Conservation (phyloP, 208 protist species). For the Balamuthia mandrillaris region DNA sequence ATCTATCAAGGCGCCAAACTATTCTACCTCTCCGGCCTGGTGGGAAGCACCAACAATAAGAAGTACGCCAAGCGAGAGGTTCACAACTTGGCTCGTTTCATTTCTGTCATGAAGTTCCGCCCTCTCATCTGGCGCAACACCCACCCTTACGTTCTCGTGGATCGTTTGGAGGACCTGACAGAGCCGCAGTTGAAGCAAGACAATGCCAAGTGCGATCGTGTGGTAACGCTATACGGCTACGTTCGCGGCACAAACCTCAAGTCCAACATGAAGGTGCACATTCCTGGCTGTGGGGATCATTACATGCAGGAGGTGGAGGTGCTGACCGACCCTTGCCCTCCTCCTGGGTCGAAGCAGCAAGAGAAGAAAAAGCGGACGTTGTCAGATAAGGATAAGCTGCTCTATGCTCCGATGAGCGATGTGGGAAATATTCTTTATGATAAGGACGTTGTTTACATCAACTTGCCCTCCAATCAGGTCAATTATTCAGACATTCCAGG, state of each 20-base stretch:
- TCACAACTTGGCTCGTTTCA: conserved; percentile 92
- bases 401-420: conserved; percentile 97
- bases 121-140: conserved; percentile 93
- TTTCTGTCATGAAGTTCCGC: conserved; percentile 94
- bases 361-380: conserved; percentile 85
- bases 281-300: conserved; percentile 96
- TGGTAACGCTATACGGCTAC: conserved; percentile 96
- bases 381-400: conserved; percentile 85
- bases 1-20: conserved; percentile 92
- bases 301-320: conserved; percentile 79
- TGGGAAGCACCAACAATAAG: conserved; percentile 60
- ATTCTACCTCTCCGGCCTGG: conserved; percentile 91
- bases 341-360: too few species aligned
- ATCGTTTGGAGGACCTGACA: conserved; percentile 97
- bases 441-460: conserved; percentile 95
- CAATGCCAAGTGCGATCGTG: conserved; percentile 53
- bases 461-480: conserved; percentile 60
- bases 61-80: conserved; percentile 85
- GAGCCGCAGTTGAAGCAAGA: conserved; percentile 79
- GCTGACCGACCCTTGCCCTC: conserved; percentile 94
- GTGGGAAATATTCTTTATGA: conserved; percentile 97
- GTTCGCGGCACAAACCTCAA: conserved; percentile 92
- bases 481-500: not conserved
- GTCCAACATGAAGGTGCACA: conserved; percentile 81
- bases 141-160: conserved; percentile 40